Evolutionary conservation across 202 grass and related monocot genomes (phyloP).

Genomic region (Musa balbisiana): DNA sequence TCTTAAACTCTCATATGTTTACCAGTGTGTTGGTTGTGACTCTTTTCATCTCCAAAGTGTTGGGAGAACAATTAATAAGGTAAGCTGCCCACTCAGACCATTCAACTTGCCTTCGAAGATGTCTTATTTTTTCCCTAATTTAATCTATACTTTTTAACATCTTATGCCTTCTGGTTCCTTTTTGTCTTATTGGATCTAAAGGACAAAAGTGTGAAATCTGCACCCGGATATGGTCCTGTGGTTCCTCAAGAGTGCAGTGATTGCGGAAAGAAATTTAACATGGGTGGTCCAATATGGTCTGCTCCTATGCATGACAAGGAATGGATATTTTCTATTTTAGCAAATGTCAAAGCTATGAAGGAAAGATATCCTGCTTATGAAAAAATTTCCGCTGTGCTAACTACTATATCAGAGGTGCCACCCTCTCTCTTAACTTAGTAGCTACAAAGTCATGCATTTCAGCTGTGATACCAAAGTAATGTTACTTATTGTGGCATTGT

Average conservation of each 20-base stretch:
- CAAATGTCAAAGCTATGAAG: constrained; percentile 56
- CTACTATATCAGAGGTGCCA: constrained; percentile 73
- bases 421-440: constrained; percentile 2
- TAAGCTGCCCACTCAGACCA: constrained; percentile 15
- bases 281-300: constrained; percentile 93
- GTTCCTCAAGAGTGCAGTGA: constrained; percentile 82
- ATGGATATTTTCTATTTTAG: constrained; percentile 76
- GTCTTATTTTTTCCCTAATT: background rate
- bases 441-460: too few relatives aligned
- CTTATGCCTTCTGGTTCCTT: constrained; percentile 23
- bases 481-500: too few relatives aligned
- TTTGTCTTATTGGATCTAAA: constrained; percentile 15
- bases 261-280: constrained; percentile 86
- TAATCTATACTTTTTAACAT: background rate
- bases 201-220: constrained; percentile 77
- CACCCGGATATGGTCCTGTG: constrained; percentile 75
- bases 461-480: too few relatives aligned
- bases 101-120: background rate
- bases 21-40: constrained; percentile 87
- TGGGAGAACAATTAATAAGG: constrained; percentile 70
- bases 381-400: constrained; percentile 81
- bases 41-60: constrained; percentile 91
- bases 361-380: constrained; percentile 87
- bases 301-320: constrained; percentile 96
- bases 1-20: constrained; percentile 95